Evolutionary conservation across 106 monocot genomes (phyloP).

Genomic region (Cymbidium sinense): DNA sequence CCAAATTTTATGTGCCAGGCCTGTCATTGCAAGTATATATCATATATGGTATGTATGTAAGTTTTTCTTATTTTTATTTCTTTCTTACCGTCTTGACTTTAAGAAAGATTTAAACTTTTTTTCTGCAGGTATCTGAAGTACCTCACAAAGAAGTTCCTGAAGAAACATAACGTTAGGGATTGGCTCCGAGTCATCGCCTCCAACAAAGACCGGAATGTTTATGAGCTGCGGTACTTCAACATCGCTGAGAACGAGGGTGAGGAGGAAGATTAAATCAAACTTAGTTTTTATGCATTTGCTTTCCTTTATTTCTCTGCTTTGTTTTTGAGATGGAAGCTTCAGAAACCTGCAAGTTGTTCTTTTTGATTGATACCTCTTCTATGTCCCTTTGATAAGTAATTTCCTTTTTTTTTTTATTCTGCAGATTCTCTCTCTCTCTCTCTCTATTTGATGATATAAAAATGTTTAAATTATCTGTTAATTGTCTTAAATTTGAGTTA

Average conservation of each 20-base stretch:
- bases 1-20: too few species aligned
- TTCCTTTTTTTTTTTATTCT: slow-evolving; percentile 1
- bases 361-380: not conserved
- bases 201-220: slow-evolving; percentile 34
- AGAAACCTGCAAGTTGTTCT: not conserved
- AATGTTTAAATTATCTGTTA: too few species aligned
- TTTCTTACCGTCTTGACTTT: too few species aligned
- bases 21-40: too few species aligned
- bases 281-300: too few species aligned
- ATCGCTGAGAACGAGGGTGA: slow-evolving; percentile 41
- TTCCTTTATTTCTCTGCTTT: not conserved
- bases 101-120: too few species aligned
- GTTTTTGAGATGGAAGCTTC: not conserved
- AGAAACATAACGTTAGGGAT: slow-evolving; percentile 22
- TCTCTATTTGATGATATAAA: not conserved
- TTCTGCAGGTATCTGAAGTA: slow-evolving; percentile 15
- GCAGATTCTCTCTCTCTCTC: too few species aligned
- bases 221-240: slow-evolving; percentile 42
- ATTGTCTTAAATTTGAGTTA: too few species aligned
- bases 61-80: too few species aligned
- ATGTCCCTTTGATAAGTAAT: too few species aligned
- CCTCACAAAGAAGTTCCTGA: slow-evolving; percentile 25
- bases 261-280: slow-evolving; percentile 16
- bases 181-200: slow-evolving; percentile 37
- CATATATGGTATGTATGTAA: too few species aligned